Conservation (phyloP, 768 basidiomycete genomes). For the Trametes gibbosa region DNA sequence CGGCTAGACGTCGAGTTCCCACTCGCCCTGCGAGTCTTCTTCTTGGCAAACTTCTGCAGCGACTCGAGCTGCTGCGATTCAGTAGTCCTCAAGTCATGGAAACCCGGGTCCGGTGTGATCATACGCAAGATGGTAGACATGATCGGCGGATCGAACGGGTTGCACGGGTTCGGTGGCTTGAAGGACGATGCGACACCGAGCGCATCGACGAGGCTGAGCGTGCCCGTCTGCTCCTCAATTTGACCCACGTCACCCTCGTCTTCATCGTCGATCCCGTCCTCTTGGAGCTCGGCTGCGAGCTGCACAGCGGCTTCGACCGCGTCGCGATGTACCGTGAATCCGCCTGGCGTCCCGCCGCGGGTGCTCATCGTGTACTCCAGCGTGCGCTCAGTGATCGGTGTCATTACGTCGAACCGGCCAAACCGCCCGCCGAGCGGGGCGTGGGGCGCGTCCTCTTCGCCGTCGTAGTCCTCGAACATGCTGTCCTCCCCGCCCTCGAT, state of each 20-base stretch:
- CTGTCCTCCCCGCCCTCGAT: slow-evolving; percentile 9
- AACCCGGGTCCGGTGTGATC: slow-evolving; percentile 57
- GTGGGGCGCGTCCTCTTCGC: slow-evolving; percentile 25
- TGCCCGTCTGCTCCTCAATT: slow-evolving; percentile 60
- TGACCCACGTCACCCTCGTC: slow-evolving; percentile 21
- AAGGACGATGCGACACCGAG: slow-evolving; percentile 61
- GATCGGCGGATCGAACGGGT: slow-evolving; percentile 72
- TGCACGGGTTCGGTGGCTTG: slow-evolving; percentile 83
- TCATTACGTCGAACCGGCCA: slow-evolving; percentile 89
- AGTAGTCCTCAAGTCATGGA: slow-evolving; percentile 53
- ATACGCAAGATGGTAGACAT: slow-evolving; percentile 62
- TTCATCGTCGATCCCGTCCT: slow-evolving; percentile 29
- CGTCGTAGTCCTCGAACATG: slow-evolving; percentile 12
- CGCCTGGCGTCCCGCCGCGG: slow-evolving; percentile 33
- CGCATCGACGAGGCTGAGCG: slow-evolving; percentile 63
- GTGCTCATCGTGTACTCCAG: slow-evolving; percentile 77
- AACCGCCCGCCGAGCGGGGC: slow-evolving; percentile 72
- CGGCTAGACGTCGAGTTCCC: slow-evolving; percentile 32
- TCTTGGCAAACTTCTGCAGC: slow-evolving; percentile 71
- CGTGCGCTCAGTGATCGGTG: slow-evolving; percentile 95
- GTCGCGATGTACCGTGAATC: slow-evolving; percentile 25
- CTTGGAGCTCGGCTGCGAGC: slow-evolving; percentile 44
- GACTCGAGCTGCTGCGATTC: slow-evolving; percentile 59
- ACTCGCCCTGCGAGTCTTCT: slow-evolving; percentile 32
- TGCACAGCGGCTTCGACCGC: slow-evolving; percentile 53